These are phyloP conservation scores for Plasmodium gonderi DNA, from an alignment of 169 alveolate species.

Conservation along the genomic window DNA sequence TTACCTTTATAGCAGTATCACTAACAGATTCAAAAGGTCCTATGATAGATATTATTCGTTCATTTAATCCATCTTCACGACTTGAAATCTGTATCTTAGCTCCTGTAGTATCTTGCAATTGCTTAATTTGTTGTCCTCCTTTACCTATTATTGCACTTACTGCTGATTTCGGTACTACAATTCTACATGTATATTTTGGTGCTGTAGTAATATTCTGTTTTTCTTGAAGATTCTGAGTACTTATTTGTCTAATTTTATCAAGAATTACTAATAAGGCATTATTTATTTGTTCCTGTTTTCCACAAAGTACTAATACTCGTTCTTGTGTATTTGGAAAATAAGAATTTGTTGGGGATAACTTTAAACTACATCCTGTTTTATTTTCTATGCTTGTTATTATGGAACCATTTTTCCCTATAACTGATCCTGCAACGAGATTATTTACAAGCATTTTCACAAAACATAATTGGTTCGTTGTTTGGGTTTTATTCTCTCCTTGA, in stretches of 20 bases:
- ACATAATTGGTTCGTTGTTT: constrained; percentile 15
- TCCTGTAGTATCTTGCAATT: constrained; percentile 60
- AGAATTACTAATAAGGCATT: constrained; percentile 51
- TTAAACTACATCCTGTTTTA: constrained; percentile 74
- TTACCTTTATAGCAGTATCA: constrained; percentile 47
- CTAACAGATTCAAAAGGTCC: constrained; percentile 70
- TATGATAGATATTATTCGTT: constrained; percentile 38
- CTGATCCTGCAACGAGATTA: constrained; percentile 72
- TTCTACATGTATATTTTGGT: constrained; percentile 64
- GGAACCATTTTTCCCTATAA: constrained; percentile 69
- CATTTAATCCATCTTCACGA: constrained; percentile 70
- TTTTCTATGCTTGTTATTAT: constrained; percentile 65
- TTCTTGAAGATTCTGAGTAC: not conserved
- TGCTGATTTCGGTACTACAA: constrained; percentile 75
- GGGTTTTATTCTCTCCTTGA: not conserved
- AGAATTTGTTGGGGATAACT: constrained; percentile 51
- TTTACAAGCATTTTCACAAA: constrained; percentile 71
- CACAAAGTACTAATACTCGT: constrained; percentile 62
- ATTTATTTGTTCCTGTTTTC: constrained; percentile 55
- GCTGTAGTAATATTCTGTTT: constrained; percentile 8
- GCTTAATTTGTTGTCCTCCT: constrained; percentile 69
- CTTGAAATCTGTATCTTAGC: constrained; percentile 57
- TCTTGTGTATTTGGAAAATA: constrained; percentile 75
- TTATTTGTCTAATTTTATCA: constrained; percentile 59
- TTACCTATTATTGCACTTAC: constrained; percentile 76